These are phyloP conservation scores for Aspergillus neoniger DNA, from an alignment of 2,329 filamentous ascomycete species.

Conservation along the genomic window DNA sequence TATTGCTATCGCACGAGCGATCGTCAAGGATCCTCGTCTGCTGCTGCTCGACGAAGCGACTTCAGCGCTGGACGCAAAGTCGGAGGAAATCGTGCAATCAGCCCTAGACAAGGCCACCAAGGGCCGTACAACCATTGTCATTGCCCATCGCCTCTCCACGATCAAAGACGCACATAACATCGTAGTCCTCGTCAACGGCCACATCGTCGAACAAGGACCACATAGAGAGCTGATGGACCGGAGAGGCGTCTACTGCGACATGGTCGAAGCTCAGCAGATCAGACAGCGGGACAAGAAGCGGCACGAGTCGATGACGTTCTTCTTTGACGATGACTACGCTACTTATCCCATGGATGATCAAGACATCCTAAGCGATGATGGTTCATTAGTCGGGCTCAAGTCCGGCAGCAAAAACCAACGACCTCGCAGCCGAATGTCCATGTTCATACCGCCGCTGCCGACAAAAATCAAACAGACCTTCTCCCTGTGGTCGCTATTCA, in stretches of 20 bases:
- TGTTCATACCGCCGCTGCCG: conserved; percentile 6
- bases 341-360: neutral
- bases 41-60: conserved; percentile 88
- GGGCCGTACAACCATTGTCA: conserved; percentile 43
- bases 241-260: conserved; percentile 70
- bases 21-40: conserved; percentile 79
- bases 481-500: conserved; percentile 70
- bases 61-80: conserved; percentile 80
- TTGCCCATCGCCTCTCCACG: conserved; percentile 48
- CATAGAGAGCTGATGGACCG: conserved; percentile 71
- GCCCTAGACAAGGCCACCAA: conserved; percentile 73
- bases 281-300: conserved; percentile 30
- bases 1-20: conserved; percentile 78
- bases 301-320: conserved; percentile 15
- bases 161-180: conserved; percentile 47
- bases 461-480: conserved; percentile 41
- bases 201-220: conserved; percentile 83
- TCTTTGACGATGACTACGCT: conserved; percentile 15
- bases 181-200: conserved; percentile 75
- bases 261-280: conserved; percentile 71
- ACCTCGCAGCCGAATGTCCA: conserved; percentile 10
- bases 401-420: neutral
- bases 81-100: conserved; percentile 81
- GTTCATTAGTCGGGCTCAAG: conserved; percentile 15
- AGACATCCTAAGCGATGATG: conserved; percentile 12